These are phyloP conservation scores for Byssochlamys sp. DNA, from an alignment of 2,329 filamentous ascomycete species.

Conservation along the genomic window DNA sequence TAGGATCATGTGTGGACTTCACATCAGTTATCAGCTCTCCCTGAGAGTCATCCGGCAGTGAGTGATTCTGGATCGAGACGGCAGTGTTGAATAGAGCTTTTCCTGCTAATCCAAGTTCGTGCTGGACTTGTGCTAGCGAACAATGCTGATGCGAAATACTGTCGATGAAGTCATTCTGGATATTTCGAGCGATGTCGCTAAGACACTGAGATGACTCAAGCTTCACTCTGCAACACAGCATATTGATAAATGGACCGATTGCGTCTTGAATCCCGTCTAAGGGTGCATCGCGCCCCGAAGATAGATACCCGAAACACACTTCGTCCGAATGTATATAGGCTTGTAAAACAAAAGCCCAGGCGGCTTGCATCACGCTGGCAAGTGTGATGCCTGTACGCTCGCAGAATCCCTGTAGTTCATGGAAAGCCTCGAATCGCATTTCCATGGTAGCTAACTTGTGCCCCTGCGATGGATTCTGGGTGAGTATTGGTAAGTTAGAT, in stretches of 20 bases:
- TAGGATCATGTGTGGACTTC: slow-evolving; percentile 27
- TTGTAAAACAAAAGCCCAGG: slow-evolving; percentile 31
- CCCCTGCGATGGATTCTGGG: slow-evolving; percentile 3
- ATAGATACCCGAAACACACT: slow-evolving; percentile 34
- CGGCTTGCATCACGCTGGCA: slow-evolving; percentile 27
- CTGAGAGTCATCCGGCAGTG: slow-evolving; percentile 13
- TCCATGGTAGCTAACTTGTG: slow-evolving; percentile 17
- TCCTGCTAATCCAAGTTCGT: slow-evolving; percentile 27
- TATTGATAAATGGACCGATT: slow-evolving; percentile 45
- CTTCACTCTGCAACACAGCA: slow-evolving; percentile 43
- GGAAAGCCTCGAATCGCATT: slow-evolving; percentile 21
- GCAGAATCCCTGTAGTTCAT: slow-evolving; percentile 23
- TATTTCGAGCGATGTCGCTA: slow-evolving; percentile 30
- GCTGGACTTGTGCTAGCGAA: slow-evolving; percentile 41
- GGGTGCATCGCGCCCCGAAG: slow-evolving; percentile 36
- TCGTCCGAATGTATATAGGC: slow-evolving; percentile 25
- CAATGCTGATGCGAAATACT: slow-evolving; percentile 42
- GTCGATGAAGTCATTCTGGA: slow-evolving; percentile 39
- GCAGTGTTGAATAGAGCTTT: slow-evolving; percentile 34
- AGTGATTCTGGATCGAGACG: slow-evolving; percentile 32
- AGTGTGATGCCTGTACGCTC: slow-evolving; percentile 22
- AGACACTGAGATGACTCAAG: slow-evolving; percentile 28
- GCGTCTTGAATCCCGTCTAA: slow-evolving; percentile 38
- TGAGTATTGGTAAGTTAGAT: slow-evolving; percentile 19
- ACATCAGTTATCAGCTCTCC: slow-evolving; percentile 22